Percentiles rank a stretch among this genome's conserved stretches.
Conservation (phyloP, 345 rosid species). For the Salix udensis region DNA sequence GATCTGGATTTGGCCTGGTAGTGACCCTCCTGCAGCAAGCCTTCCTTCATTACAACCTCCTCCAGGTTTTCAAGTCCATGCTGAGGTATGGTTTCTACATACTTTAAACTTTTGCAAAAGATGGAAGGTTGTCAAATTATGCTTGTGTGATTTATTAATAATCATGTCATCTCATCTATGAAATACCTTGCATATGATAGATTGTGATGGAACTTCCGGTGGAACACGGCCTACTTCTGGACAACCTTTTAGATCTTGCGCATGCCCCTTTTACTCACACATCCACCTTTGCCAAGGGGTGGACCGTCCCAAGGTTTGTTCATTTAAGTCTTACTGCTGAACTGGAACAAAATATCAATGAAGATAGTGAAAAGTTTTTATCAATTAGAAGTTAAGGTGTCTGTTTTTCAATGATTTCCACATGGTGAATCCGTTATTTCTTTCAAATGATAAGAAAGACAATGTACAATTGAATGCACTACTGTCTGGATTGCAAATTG, state of each 20-base stretch:
- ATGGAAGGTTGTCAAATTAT: background rate
- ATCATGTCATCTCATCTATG: conserved; percentile 1
- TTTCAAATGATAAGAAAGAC: background rate
- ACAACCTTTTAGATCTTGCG: conserved; percentile 92
- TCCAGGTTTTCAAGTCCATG: conserved; percentile 81
- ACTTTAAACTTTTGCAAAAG: background rate
- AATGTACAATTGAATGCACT: background rate
- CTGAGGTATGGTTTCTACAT: conserved; percentile 55
- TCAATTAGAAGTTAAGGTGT: background rate
- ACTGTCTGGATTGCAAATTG: background rate
- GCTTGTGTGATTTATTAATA: background rate
- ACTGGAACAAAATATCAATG: background rate
- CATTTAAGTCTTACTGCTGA: background rate
- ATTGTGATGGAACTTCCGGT: conserved; percentile 98
- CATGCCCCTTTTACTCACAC: conserved; percentile 99
- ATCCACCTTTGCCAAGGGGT: conserved; percentile 96
- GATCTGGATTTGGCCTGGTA: conserved; percentile 98
- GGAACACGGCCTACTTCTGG: conserved; percentile 93
- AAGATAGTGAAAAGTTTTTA: background rate
- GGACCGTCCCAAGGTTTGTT: conserved; percentile 90
- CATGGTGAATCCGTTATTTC: background rate
- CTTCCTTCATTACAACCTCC: conserved; percentile 84
- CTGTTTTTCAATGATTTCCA: background rate
- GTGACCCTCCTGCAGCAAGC: conserved; percentile 67
- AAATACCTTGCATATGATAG: conserved; percentile 33